Conservation (phyloP, 2,329 filamentous ascomycete species). For the Claviceps maximensis region DNA sequence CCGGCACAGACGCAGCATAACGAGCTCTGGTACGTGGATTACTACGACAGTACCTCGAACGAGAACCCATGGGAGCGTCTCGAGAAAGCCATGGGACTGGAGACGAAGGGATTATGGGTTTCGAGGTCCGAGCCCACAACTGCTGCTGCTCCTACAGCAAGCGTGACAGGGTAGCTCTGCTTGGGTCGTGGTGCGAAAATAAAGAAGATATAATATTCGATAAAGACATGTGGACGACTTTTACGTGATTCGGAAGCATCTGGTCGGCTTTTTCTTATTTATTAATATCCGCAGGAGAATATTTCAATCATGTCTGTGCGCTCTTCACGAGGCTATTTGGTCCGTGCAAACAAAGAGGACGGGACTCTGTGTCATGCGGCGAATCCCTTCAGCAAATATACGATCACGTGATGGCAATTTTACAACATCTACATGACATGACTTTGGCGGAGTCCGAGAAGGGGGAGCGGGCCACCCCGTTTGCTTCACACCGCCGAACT, state of each 20-base stretch:
- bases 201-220: background rate
- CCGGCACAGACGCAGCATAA: background rate
- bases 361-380: background rate
- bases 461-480: background rate
- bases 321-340: too few relatives aligned
- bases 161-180: background rate
- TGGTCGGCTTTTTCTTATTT: background rate
- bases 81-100: conserved; percentile 33
- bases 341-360: background rate
- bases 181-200: background rate
- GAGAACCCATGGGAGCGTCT: conserved; percentile 58
- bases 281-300: too few relatives aligned
- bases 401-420: background rate
- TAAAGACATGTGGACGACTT: background rate
- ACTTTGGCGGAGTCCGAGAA: background rate
- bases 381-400: background rate
- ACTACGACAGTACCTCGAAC: conserved; percentile 57
- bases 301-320: too few relatives aligned
- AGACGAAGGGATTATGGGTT: conserved; percentile 33
- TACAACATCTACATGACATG: background rate
- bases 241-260: background rate
- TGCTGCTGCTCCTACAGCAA: background rate
- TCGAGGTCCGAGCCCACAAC: conserved; percentile 1
- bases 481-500: background rate
- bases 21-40: conserved; percentile 32